A percentile compares a stretch with the other conserved stretches of the same genome.
Evolutionary conservation across 179 eudicot genomes (phyloP).

Genomic region (Heliamphora pulchella): DNA sequence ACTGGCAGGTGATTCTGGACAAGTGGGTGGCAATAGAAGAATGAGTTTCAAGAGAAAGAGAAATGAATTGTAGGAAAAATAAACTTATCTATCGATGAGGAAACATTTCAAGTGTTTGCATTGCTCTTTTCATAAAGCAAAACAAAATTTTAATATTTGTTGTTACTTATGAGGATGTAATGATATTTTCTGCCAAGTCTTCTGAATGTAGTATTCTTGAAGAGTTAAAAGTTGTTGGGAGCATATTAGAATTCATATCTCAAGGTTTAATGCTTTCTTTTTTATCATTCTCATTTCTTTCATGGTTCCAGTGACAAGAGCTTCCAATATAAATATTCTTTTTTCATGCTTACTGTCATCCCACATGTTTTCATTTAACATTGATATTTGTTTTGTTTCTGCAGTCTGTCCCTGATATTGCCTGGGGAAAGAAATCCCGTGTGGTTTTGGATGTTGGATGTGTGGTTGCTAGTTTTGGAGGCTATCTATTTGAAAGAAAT

Average conservation of each 20-base stretch:
- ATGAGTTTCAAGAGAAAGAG: not conserved
- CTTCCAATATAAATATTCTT: not conserved
- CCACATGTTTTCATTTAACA: not conserved
- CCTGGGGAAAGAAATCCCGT: conserved; percentile 47
- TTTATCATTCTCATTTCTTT: not conserved
- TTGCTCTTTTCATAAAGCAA: not conserved
- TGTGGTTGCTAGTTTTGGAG: conserved; percentile 63
- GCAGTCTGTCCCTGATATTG: conserved; percentile 36
- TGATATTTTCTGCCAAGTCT: not conserved
- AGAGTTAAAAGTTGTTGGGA: not conserved
- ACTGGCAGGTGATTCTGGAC: not conserved
- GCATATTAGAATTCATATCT: not conserved
- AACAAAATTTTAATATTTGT: not conserved
- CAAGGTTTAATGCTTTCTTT: not conserved
- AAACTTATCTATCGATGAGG: not conserved
- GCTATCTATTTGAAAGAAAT: conserved; percentile 52
- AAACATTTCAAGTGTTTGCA: not conserved
- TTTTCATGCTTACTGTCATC: conserved; percentile 9
- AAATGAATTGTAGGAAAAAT: not conserved
- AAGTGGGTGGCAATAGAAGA: not conserved
- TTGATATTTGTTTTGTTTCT: conserved; percentile 14
- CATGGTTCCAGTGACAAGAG: not conserved
- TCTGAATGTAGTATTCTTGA: not conserved
- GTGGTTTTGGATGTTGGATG: conserved; percentile 56
- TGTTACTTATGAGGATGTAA: not conserved